Evolutionary conservation across 306 rosid genomes (phyloP).

Genomic region (Acacia melanoxylon): DNA sequence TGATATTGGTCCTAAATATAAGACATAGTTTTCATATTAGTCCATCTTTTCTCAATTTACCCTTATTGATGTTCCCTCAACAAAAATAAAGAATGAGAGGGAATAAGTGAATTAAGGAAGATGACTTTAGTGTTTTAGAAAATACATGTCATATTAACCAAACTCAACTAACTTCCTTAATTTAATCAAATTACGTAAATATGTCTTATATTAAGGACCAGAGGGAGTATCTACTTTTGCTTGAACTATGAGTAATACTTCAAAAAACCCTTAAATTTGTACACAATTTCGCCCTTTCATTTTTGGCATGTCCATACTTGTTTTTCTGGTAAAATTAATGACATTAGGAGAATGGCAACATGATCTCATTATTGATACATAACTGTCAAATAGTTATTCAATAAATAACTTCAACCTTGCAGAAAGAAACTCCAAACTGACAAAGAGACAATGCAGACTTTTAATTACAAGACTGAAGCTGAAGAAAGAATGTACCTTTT

Average conservation of each 20-base stretch:
- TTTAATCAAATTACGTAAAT: too few species aligned
- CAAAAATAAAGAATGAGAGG: too few species aligned
- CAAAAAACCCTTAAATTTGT: background rate
- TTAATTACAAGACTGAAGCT: background rate
- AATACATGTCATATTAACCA: too few species aligned
- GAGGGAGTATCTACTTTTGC: background rate
- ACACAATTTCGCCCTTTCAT: background rate
- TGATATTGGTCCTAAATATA: too few species aligned
- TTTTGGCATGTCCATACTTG: background rate
- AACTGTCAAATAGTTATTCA: background rate
- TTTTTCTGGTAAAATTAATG: background rate
- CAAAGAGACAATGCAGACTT: background rate
- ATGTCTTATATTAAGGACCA: too few species aligned
- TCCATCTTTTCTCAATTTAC: too few species aligned
- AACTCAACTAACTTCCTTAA: too few species aligned
- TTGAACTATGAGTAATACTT: conserved; percentile 2
- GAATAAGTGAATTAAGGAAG: too few species aligned
- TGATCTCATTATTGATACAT: background rate
- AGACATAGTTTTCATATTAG: too few species aligned
- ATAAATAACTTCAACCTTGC: background rate
- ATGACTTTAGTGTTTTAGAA: too few species aligned
- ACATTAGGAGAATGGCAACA: background rate
- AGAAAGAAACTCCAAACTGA: background rate
- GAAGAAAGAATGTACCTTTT: conserved; percentile 56
- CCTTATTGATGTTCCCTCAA: too few species aligned